phyloP scores from a whole-genome alignment of 371 early-diverging fungal genomes.

The Mortierella sp. region DNA sequence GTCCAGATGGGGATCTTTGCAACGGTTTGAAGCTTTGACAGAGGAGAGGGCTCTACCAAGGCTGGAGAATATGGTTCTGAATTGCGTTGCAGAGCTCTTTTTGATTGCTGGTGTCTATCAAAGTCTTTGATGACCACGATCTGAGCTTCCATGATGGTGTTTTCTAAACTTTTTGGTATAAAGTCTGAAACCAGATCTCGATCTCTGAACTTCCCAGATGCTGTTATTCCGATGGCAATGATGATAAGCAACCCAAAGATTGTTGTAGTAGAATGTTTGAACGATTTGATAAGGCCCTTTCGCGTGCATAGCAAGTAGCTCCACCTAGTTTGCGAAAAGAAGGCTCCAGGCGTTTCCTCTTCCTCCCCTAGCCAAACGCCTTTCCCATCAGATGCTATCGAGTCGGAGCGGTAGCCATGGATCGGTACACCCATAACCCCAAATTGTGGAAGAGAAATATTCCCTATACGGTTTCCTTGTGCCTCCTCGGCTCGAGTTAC shows the following conservation, averaged over 20 bases:
- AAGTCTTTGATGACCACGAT: slow-evolving; percentile 33
- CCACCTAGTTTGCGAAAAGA: slow-evolving; percentile 24
- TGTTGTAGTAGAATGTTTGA: slow-evolving; percentile 18
- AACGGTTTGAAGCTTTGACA: neutral
- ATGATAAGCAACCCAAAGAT: slow-evolving; percentile 30
- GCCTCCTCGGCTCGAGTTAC: neutral
- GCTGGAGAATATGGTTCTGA: slow-evolving; percentile 1
- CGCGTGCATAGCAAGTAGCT: slow-evolving; percentile 13
- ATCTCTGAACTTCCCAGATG: slow-evolving; percentile 17
- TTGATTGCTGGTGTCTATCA: neutral
- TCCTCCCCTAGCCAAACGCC: slow-evolving; percentile 30
- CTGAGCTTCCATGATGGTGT: slow-evolving; percentile 30
- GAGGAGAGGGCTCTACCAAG: neutral
- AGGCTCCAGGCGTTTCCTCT: neutral
- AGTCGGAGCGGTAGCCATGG: slow-evolving; percentile 7
- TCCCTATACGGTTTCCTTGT: neutral
- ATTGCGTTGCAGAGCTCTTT: slow-evolving; percentile 10
- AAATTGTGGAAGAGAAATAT: neutral
- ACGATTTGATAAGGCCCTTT: slow-evolving; percentile 10
- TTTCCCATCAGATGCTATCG: slow-evolving; percentile 20
- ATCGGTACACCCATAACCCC: slow-evolving; percentile 21
- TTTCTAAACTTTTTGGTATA: slow-evolving; percentile 28
- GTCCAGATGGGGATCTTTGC: slow-evolving; percentile 37
- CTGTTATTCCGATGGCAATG: slow-evolving; percentile 39
- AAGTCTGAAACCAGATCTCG: slow-evolving; percentile 24